phyloP scores from a whole-genome alignment of 2,329 filamentous ascomycete species.

The Penicillium capsulatum region DNA sequence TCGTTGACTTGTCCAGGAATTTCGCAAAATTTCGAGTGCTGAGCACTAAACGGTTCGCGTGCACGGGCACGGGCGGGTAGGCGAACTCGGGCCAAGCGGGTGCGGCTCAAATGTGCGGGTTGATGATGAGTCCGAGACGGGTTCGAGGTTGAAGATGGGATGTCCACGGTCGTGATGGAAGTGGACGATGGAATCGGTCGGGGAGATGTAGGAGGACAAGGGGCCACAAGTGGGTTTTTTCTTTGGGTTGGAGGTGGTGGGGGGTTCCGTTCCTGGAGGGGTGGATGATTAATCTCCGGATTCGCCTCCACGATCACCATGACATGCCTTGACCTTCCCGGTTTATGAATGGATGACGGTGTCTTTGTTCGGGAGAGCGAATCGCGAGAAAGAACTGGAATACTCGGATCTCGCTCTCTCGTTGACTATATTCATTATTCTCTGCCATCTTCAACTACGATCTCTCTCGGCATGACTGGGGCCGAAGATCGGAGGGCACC shows the following conservation, averaged over 20 bases:
- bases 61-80: neutral
- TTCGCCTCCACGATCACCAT: neutral
- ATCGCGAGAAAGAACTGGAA: no score
- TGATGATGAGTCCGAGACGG: no score
- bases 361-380: no score
- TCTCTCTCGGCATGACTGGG: neutral
- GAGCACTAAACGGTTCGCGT: no score
- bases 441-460: no score
- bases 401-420: no score
- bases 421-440: no score
- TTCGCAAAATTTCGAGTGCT: no score
- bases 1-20: no score
- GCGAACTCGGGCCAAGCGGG: slow-evolving; percentile 18
- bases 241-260: slow-evolving; percentile 15
- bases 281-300: slow-evolving; percentile 19
- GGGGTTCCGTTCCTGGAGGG: slow-evolving; percentile 9
- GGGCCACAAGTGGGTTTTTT: slow-evolving; percentile 19
- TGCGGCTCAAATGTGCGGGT: slow-evolving; percentile 16
- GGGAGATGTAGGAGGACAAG: slow-evolving; percentile 2
- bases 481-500: slow-evolving; percentile 13
- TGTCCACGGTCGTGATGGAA: neutral
- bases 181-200: slow-evolving; percentile 2
- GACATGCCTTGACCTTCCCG: no score
- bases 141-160: neutral
- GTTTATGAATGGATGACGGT: no score